Conservation (phyloP, 2,329 filamentous ascomycete species). For the Calycina marina region DNA sequence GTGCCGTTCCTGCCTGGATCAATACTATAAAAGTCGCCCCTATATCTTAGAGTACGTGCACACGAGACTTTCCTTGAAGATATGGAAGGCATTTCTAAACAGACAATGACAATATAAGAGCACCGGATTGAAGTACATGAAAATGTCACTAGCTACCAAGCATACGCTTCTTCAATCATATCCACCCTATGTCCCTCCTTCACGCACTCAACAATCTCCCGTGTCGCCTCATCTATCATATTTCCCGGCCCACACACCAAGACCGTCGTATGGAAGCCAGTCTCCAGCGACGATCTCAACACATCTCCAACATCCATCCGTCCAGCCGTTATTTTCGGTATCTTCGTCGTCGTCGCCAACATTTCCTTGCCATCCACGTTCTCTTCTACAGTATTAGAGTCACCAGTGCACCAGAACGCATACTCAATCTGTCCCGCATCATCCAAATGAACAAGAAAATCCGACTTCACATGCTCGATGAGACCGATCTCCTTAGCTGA, state of each 20-base stretch:
- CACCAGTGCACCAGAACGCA: slow-evolving; percentile 14
- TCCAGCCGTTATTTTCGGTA: slow-evolving; percentile 18
- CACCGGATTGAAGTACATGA: too few relatives aligned
- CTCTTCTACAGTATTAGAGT: slow-evolving; percentile 7
- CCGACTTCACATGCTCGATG: slow-evolving; percentile 13
- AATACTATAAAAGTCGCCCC: too few relatives aligned
- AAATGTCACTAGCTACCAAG: too few relatives aligned
- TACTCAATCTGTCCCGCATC: slow-evolving; percentile 18
- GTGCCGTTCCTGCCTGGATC: too few relatives aligned
- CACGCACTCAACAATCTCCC: slow-evolving; percentile 1
- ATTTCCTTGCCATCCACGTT: slow-evolving; percentile 20
- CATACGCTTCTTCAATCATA: slow-evolving; percentile 1
- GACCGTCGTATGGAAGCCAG: slow-evolving; percentile 1
- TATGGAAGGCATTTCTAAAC: too few relatives aligned
- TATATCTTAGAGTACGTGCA: too few relatives aligned
- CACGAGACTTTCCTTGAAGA: too few relatives aligned
- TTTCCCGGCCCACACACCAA: neutral
- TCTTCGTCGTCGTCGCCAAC: slow-evolving; percentile 11
- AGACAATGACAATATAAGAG: too few relatives aligned
- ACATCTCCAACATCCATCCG: slow-evolving; percentile 6
- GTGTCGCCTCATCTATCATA: neutral
- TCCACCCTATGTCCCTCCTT: neutral
- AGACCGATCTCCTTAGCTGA: slow-evolving; percentile 14
- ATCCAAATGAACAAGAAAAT: slow-evolving; percentile 10
- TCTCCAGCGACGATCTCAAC: slow-evolving; percentile 7